Conservation (phyloP, 208 protist genomes). For the Novymonas esmeraldas region DNA sequence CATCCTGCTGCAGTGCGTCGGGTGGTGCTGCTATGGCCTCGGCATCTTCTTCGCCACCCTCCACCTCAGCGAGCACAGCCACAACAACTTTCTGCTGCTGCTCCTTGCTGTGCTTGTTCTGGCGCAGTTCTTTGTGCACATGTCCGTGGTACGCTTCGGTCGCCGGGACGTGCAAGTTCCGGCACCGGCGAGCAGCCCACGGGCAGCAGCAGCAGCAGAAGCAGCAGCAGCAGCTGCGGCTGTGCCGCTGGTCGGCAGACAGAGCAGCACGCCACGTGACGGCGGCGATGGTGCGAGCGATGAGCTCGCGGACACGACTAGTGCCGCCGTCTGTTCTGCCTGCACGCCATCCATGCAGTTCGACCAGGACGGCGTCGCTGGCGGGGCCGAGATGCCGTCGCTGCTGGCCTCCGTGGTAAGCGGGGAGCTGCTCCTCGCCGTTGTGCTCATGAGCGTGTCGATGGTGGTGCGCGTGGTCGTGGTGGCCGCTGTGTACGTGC, state of each 20-base stretch:
- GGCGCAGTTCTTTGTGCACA: conserved; percentile 73
- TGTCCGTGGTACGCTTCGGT: conserved; percentile 62
- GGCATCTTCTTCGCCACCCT: conserved; percentile 69
- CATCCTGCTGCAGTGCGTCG: conserved; percentile 53
- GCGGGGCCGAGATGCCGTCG: too few relatives aligned
- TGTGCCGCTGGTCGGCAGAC: too few relatives aligned
- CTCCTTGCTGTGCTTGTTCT: conserved; percentile 45
- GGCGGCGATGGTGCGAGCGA: too few relatives aligned
- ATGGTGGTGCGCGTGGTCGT: conserved; percentile 56
- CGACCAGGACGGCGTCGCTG: not conserved
- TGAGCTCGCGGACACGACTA: too few relatives aligned
- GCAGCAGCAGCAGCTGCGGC: not conserved
- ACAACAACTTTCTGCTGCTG: conserved; percentile 48
- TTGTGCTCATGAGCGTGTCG: conserved; percentile 51
- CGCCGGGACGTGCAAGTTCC: conserved; percentile 1
- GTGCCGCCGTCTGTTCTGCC: not conserved
- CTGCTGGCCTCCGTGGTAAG: conserved; percentile 53
- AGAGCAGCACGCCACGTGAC: too few relatives aligned
- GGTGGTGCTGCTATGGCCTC: conserved; percentile 63
- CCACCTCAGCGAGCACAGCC: conserved; percentile 45
- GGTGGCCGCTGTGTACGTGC: conserved; percentile 16
- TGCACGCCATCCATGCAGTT: not conserved
- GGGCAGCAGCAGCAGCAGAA: not conserved
- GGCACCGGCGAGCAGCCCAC: not conserved
- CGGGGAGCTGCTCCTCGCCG: conserved; percentile 63